Base-by-base conservation (phyloP, 2,329 filamentous ascomycete species). In the Sporothrix schenckii region DNA sequence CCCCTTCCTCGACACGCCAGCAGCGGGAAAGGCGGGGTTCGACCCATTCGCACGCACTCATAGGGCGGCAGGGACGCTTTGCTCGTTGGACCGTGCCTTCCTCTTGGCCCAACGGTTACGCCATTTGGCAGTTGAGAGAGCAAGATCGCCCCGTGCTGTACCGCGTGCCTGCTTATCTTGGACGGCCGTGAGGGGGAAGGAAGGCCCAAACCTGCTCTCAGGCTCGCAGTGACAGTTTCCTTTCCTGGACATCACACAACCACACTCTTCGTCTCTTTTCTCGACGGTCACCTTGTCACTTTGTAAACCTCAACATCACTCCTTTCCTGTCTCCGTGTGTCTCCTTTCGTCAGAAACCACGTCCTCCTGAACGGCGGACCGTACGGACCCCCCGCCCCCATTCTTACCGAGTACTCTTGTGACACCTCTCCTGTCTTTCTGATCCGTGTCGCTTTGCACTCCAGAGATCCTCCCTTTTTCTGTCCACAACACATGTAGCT, bases 151-250 rank as follows among this genome's bases (percentile, higher is more conserved):
- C 66, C 47, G 24, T 52, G 52, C 39, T 52, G 52, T 47, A 24
- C 52, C 61, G 69, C 61, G 52, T 66, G 63, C 66, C 53, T 60
- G n/a, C 69, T 67, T 70, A 70, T 67, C 69, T 67, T 58, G 52
- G 63, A 24, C 30, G 19, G 30, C 41, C 49, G 21, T 49, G 66
- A 60, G 44, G 60, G 61, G 61, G 16, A 34, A 9, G 34, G 7
- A 63, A 49, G 41, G 41, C 60, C 21, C 60, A 63, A 63, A 49
- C 21, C 60, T 47, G 58, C 58, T 63, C 58, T 63, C 30, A 7
- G 27, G 54, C 52, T 56, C 53, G 24, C 30, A 19, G 7, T 30
- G 61, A 27, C 65, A 47, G 50, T 56, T 54, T 67, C 65, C 65
- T 21, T 67, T 67, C 34, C 56, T 4, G 49, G 65, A 47, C 50